phyloP scores from a whole-genome alignment of 768 basidiomycete species.

The Coprinellus micaceus region DNA sequence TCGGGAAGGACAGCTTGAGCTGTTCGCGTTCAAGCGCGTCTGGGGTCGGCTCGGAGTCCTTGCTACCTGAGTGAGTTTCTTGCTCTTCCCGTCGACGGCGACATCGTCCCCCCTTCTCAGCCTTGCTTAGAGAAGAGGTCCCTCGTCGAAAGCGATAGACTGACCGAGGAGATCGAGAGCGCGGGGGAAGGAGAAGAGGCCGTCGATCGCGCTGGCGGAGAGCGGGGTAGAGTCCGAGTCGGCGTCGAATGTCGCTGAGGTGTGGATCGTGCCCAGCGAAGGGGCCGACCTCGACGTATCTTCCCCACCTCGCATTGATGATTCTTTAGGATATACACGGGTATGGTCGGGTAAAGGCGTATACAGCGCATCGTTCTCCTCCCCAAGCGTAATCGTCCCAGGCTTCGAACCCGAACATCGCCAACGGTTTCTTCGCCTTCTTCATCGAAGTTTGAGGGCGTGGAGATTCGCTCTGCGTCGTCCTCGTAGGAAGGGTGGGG shows the following conservation, averaged over 20 bases:
- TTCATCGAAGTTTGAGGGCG: conserved; percentile 56
- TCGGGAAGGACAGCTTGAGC: conserved; percentile 18
- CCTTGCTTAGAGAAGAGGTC: too few species aligned
- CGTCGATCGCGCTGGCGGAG: conserved; percentile 53
- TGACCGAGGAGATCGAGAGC: too few species aligned
- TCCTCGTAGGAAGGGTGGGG: conserved; percentile 26
- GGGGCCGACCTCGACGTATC: too few species aligned
- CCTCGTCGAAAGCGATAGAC: too few species aligned
- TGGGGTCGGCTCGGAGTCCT: conserved; percentile 37
- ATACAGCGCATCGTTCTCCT: conserved; percentile 43
- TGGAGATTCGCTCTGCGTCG: conserved; percentile 60
- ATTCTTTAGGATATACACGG: neutral
- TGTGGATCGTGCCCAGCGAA: neutral
- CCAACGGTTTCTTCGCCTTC: conserved; percentile 37
- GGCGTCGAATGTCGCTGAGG: conserved; percentile 35
- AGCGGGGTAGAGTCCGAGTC: conserved; percentile 72
- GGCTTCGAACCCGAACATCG: conserved; percentile 57
- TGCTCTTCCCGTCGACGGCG: too few species aligned
- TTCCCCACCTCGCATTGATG: conserved; percentile 10
- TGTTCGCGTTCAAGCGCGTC: conserved; percentile 29
- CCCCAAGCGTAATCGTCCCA: conserved; percentile 55
- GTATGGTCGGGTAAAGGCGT: conserved; percentile 2
- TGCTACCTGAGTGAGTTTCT: too few species aligned
- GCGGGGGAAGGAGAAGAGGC: too few species aligned
- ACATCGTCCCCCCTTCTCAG: conserved; percentile 40